Base-by-base conservation (phyloP, 31 red algal species). In the Porphyra umbilicalis region DNA sequence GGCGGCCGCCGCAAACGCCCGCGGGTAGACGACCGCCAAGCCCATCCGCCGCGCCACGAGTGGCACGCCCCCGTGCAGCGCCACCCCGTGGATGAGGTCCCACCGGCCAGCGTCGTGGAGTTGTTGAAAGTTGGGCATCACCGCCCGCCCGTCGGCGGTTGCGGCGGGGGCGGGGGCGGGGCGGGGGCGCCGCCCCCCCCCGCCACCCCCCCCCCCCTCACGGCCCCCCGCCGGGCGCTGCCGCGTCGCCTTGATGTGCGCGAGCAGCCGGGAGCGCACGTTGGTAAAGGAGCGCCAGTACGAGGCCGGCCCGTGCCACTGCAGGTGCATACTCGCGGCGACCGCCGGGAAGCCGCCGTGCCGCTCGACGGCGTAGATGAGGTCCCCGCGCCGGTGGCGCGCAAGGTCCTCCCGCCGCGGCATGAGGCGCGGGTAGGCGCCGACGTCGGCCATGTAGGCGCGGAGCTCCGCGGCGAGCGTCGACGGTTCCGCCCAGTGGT, bases 231-330 rank as follows among this genome's bases (percentile, higher is more conserved):
- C 20, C 77, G 35, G 30, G 0, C 20, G 13, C 35, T 39, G 79
- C 33, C 57, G 34, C 35, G 39, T 34, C 13, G 36, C 90, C n/a
- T 84, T 42, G 29, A 93, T 67, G 75, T 81, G 90, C 32, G 76
- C 85, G 39, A 80, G 32, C 74, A 97, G 36, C 25, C 91, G 82
- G 6, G 75, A 67, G 29, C 90, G 36, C 18, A 97, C 10, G 76
- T 97, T 90, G 16, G 82, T 80, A n/a, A 90, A 93, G 34, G 83
- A 74, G 0, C 89, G 79, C 95, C 95, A 97, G 42, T 85, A 97
- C 37, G 80, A 82, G 13, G 78, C 76, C 37, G 95, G 95, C 8
- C 95, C 95, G 77, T 91, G 83, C 95, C 95, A 97, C 34, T 90
- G 74, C 13, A 93, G 79, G 83, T 97, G 95, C 80, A 97, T 42